Evolutionary conservation across 352 stramenopile genomes (phyloP).

Genomic region (Phytophthora macrochlamydospora): DNA sequence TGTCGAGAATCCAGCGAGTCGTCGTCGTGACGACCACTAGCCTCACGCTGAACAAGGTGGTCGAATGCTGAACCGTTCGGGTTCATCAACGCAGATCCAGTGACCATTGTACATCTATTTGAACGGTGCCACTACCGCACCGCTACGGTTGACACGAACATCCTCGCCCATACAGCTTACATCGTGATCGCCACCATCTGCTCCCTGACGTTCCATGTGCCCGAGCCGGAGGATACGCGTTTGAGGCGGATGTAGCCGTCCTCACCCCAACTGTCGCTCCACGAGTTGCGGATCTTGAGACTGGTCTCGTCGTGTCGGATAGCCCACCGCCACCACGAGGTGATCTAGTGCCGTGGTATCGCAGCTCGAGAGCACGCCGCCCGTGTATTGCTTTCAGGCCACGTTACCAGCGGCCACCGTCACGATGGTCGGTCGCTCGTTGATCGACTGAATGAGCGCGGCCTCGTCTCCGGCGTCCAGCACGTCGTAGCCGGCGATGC

Average conservation of each 20-base stretch:
- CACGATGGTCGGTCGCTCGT: conserved; percentile 91
- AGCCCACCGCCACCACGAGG: conserved; percentile 95
- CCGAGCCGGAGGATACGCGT: conserved; percentile 57
- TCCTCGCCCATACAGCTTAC: conserved; percentile 7
- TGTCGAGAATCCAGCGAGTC: too few species aligned
- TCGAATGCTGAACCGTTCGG: neutral
- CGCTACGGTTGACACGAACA: neutral
- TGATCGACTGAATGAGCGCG: conserved; percentile 80
- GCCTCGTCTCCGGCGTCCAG: conserved; percentile 68
- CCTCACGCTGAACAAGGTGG: too few species aligned
- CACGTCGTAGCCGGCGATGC: conserved; percentile 43
- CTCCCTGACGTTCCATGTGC: conserved; percentile 46
- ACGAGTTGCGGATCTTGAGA: conserved; percentile 97
- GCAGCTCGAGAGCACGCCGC: conserved; percentile 81
- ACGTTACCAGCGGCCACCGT: conserved; percentile 93
- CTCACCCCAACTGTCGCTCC: conserved; percentile 92
- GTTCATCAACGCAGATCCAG: neutral
- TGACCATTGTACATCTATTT: neutral
- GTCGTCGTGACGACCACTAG: too few species aligned
- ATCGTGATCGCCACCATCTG: conserved; percentile 50
- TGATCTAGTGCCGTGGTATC: conserved; percentile 93
- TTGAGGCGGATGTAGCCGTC: conserved; percentile 92
- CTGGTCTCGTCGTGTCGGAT: conserved; percentile 56
- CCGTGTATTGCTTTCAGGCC: conserved; percentile 95
- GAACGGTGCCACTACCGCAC: neutral